Percentiles rank a stretch among this genome's conserved stretches.
Evolutionary conservation across 228 moss, liverwort and hornwort species (phyloP).

Genomic region (Sphagnum magellanicum): DNA sequence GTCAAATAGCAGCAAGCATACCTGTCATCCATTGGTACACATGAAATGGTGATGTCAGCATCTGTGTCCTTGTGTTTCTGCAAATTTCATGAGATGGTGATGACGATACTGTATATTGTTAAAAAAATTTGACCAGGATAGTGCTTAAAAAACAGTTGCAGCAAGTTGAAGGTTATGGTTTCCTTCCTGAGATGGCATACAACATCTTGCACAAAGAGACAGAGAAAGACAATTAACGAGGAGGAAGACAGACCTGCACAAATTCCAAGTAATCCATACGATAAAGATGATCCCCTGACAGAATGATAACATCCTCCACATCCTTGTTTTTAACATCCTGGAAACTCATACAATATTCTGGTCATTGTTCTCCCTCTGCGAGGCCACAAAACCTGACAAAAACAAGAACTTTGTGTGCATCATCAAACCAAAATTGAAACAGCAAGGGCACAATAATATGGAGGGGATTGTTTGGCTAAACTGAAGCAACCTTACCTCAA

Average conservation of each 20-base stretch:
- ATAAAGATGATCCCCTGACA: slow-evolving; percentile 84
- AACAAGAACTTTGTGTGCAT: background rate
- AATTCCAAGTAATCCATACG: slow-evolving; percentile 91
- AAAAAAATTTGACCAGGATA: no score
- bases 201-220: background rate
- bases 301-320: slow-evolving; percentile 67
- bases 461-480: no score
- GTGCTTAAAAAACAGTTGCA: background rate
- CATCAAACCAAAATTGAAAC: no score
- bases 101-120: no score
- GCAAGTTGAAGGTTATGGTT: background rate
- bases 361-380: background rate
- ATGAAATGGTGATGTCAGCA: slow-evolving; percentile 71
- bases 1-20: background rate
- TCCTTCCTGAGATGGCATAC: background rate
- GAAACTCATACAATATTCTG: background rate
- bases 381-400: background rate
- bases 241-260: slow-evolving; percentile 37
- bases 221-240: background rate
- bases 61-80: slow-evolving; percentile 79
- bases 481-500: slow-evolving; percentile 30
- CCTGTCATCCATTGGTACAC: slow-evolving; percentile 80
- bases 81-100: background rate
- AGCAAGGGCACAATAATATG: no score
- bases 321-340: slow-evolving; percentile 72